Base-by-base conservation (phyloP, 2,329 filamentous ascomycete species). In the Pseudogymnoascus sp. region DNA sequence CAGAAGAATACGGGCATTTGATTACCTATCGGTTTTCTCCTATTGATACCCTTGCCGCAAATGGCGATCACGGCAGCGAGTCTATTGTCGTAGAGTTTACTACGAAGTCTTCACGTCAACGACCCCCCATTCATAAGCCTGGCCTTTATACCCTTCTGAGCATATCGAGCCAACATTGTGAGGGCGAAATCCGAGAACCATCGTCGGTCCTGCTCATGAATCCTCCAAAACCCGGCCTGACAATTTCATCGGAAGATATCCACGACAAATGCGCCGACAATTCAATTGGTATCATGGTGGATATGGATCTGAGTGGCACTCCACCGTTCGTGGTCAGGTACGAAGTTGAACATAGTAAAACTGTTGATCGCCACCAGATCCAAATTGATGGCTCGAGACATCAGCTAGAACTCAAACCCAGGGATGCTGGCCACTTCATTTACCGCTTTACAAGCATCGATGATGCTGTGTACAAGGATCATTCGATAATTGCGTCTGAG, bases 241-340 rank as follows among this genome's bases (percentile, higher is more conserved):
- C 84, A 4, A 78, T 99, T 59, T 83, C 82, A 33, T 81, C 86
- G 6, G 89, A 96, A 68, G 88, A 92, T 65, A 92, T 99, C 45
- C 89, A 91, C 61, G 94, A 99, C 74, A 96, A 95, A 72, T 99
- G 94, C 73, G 93, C 92, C 37, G 92, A 92, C 58, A 96, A 92
- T 71, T 91, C 94, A 0, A 90, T 99, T 65, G 94, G 94, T 41
- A 82, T 99, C 62, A 84, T 89, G 10, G 90, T 99, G 43, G 89
- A 94, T 70, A 78, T 99, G 59, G 92, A 97, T 72, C 81, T 99
- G 39, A 89, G 93, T 29, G 94, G 94, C 65, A 96, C 92, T 0
- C 93, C 95, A 52, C 93, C 93, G 1, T 99, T 99, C 76, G 79
- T 81, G n/a, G 80, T 99, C 52, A 79, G 81, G 21, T 99, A 97